Evolutionary conservation across 805 yeast species (phyloP).

Genomic region (Dipodascus albidus): DNA sequence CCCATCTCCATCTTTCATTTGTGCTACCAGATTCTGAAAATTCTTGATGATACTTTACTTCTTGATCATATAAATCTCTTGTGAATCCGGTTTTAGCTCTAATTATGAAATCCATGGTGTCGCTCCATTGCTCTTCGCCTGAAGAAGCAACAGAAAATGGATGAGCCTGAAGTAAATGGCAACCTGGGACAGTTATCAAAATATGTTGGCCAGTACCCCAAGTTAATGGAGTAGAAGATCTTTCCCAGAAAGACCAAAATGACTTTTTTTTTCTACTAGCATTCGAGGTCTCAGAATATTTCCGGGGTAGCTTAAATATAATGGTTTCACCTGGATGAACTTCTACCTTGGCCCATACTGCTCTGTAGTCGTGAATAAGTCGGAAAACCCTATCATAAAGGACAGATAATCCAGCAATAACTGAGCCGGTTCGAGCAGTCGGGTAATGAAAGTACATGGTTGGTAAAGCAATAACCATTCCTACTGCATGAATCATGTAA

Average conservation of each 20-base stretch:
- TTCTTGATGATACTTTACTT: constrained; percentile 2
- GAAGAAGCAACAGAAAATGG: constrained; percentile 19
- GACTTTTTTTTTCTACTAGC: constrained; percentile 3
- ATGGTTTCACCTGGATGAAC: constrained; percentile 15
- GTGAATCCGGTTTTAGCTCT: constrained; percentile 24
- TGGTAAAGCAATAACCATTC: constrained; percentile 12
- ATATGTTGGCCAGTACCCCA: constrained; percentile 18
- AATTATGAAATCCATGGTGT: constrained; percentile 19
- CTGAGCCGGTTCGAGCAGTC: constrained; percentile 15
- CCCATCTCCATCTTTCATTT: constrained; percentile 3
- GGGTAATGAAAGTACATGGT: constrained; percentile 15
- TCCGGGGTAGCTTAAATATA: constrained; percentile 5
- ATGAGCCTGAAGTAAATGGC: constrained; percentile 15
- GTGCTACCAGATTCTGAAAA: neutral
- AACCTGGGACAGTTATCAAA: constrained; percentile 14
- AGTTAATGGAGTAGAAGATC: neutral
- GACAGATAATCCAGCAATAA: constrained; percentile 13
- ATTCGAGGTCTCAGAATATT: neutral
- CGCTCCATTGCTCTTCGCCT: constrained; percentile 3
- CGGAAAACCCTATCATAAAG: constrained; percentile 15
- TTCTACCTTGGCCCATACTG: constrained; percentile 8
- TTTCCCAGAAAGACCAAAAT: neutral
- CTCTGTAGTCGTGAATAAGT: constrained; percentile 11
- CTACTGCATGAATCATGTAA: constrained; percentile 13
- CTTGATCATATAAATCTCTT: constrained; percentile 9